Evolutionary conservation across 2,329 filamentous ascomycete genomes (phyloP).

Genomic region (Colletotrichum horii): DNA sequence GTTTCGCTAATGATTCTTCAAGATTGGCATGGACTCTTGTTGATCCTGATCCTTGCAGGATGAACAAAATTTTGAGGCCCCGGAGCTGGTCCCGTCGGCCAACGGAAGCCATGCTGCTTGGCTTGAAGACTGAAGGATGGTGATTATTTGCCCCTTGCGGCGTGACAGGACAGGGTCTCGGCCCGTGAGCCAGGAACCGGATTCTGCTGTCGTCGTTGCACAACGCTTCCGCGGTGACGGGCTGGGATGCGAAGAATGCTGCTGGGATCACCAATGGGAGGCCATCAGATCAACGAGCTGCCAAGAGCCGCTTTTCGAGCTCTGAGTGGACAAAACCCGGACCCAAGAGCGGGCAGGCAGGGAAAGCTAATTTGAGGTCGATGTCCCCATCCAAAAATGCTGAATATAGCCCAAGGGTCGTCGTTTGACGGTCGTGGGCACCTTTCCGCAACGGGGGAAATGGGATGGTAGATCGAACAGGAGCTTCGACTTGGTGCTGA

Average conservation of each 20-base stretch:
- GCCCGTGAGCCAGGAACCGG: constrained; percentile 1
- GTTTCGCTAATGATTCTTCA: not conserved
- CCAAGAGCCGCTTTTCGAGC: not conserved
- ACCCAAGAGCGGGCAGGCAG: not conserved
- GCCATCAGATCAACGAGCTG: not conserved
- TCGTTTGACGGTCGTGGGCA: not conserved
- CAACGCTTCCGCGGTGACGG: constrained; percentile 7
- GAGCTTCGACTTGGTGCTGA: constrained; percentile 13
- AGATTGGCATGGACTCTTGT: not conserved
- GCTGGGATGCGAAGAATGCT: constrained; percentile 4
- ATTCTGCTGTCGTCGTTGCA: constrained; percentile 3
- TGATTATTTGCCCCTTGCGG: not conserved
- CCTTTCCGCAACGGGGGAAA: not conserved
- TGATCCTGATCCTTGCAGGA: not conserved
- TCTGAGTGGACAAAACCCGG: constrained; percentile 11
- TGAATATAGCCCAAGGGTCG: constrained; percentile 10
- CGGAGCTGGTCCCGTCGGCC: not conserved
- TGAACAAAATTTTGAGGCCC: not conserved
- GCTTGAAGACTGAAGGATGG: not conserved
- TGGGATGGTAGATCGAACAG: not conserved
- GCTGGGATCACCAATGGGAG: not conserved
- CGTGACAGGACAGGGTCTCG: not conserved
- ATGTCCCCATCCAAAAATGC: constrained; percentile 12
- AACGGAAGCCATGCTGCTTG: not conserved
- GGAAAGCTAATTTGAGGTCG: not conserved